A percentile compares a stretch with the other conserved stretches of the same genome.
Conservation (phyloP, 192 early-diverging fungal species). For the Entophlyctis luteolus region DNA sequence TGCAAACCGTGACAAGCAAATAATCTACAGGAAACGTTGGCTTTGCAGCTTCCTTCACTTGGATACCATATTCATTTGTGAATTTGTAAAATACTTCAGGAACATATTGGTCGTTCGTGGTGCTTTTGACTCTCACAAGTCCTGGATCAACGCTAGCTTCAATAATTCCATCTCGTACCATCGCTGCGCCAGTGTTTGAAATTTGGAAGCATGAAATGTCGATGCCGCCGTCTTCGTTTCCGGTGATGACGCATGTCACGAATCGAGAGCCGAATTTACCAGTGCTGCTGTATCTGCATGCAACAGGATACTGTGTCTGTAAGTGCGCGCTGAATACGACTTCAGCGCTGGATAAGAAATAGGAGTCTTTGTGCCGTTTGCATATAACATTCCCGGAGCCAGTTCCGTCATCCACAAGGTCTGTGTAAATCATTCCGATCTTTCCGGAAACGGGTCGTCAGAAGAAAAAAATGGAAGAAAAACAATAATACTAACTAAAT, state of each 20-base stretch:
- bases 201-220: conserved; percentile 87
- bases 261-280: conserved; percentile 89
- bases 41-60: conserved; percentile 84
- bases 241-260: conserved; percentile 88
- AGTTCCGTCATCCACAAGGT: conserved; percentile 76
- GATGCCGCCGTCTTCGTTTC: conserved; percentile 80
- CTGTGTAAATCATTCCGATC: conserved; percentile 93
- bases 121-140: conserved; percentile 77
- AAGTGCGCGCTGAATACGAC: conserved; percentile 79
- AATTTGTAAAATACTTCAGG: conserved; percentile 96
- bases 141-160: conserved; percentile 83
- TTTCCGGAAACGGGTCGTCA: conserved; percentile 8
- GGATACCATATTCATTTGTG: conserved; percentile 87
- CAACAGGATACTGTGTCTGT: conserved; percentile 70
- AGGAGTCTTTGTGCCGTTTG: conserved; percentile 88
- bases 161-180: conserved; percentile 87
- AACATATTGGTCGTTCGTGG: conserved; percentile 76
- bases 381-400: conserved; percentile 76
- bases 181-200: conserved; percentile 82
- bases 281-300: conserved; percentile 65
- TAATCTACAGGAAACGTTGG: conserved; percentile 97
- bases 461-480: background rate
- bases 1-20: conserved; percentile 81
- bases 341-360: conserved; percentile 90
- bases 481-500: conserved; percentile 23